Evolutionary conservation across 2,329 filamentous ascomycete genomes (phyloP), one percentile per base, ranked within the genome.

Genomic region (Malbranchea cinnamomea): DNA sequence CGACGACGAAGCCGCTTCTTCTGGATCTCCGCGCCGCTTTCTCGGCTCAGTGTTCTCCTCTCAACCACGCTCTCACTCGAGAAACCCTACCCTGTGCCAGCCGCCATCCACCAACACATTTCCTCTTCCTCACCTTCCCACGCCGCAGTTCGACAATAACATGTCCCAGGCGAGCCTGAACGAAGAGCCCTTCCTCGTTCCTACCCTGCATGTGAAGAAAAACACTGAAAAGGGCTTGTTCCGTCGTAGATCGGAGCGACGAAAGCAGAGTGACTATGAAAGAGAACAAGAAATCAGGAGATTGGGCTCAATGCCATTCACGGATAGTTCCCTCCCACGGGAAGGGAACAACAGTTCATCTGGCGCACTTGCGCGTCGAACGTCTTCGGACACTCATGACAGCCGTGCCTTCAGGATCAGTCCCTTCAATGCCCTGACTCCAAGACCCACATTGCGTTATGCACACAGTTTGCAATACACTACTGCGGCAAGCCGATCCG

Each of bases 261-360:
- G 77, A 43, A 74, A 76, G 45, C 75, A 77, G 42, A 67, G 78
- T 38, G 80, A 91, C 38, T 71, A 73, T 48, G 67, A 78, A 35
- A 70, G 87, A 34, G 85, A 93, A 54, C 81, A 81, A 38, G 83
- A 93, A 55, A 84, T 94, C 47, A 80, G 76, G 48, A 74, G 81
- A 31, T n/a, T n/a, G n/a, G n/a, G n/a, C n/a, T n/a, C n/a, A n/a
- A 81, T 94, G 78, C 79, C 27, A 67, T 74, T 36, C 60, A 63
- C 70, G 39, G 63, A 73, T 43, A 68, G 74, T 23, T 65, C 72
- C 28, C 73, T 70, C 4, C 60, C 62, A 6, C 30, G 17, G 4
- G 85, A 80, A 7, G 76, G 85, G 37, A 62, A 82, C 3, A n/a
- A n/a, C n/a, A n/a, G n/a, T n/a, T n/a, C n/a, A n/a, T n/a, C n/a